phyloP scores from a whole-genome alignment of 1,284 basidiomycete genomes.

The Ustilago vetiveriae region DNA sequence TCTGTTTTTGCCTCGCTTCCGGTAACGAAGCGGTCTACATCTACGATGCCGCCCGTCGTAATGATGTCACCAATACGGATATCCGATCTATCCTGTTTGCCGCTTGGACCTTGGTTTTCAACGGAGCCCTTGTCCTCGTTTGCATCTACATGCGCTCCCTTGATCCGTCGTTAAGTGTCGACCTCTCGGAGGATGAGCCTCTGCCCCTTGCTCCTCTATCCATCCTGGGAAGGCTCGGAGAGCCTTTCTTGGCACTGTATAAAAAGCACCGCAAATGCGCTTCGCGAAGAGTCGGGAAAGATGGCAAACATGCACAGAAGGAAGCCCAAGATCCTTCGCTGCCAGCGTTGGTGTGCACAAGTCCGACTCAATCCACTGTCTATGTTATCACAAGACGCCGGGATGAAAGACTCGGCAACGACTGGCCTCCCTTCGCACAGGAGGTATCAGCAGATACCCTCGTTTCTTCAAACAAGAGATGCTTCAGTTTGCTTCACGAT shows the following conservation, averaged over 20 bases:
- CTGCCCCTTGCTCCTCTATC: not conserved
- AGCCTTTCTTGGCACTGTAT: not conserved
- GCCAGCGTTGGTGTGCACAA: not conserved
- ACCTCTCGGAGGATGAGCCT: constrained; percentile 15
- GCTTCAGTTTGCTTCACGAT: no score
- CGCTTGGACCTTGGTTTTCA: constrained; percentile 5
- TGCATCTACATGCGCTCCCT: constrained; percentile 31
- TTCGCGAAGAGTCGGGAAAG: not conserved
- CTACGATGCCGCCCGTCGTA: constrained; percentile 14
- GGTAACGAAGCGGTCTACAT: not conserved
- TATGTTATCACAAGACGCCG: no score
- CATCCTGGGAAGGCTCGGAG: not conserved
- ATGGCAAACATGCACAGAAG: no score
- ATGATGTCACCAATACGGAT: not conserved
- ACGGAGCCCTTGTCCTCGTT: constrained; percentile 5
- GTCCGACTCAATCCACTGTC: not conserved
- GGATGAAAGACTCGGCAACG: no score
- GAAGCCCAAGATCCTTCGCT: not conserved
- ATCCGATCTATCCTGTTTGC: constrained; percentile 5
- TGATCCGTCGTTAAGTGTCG: constrained; percentile 39
- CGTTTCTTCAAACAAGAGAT: not conserved
- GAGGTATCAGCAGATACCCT: not conserved
- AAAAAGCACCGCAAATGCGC: no score
- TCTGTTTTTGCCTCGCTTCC: constrained; percentile 10
- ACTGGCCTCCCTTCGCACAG: not conserved